Base-by-base conservation (phyloP, 169 alveolate genomes). In the Cyclospora cayetanensis region DNA sequence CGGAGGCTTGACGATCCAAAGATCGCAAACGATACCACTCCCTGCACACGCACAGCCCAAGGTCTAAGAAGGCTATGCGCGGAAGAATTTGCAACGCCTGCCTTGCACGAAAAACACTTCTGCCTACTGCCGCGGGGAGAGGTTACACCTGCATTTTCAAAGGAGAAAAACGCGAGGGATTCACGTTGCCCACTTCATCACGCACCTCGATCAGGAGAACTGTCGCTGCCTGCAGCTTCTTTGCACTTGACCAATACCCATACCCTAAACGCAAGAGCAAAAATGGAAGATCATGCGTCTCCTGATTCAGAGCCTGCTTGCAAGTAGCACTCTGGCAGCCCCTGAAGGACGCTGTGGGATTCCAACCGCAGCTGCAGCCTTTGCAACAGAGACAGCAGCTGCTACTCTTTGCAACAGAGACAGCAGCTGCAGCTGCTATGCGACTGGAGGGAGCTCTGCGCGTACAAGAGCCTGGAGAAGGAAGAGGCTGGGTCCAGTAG, bases 401-500 rank as follows among this genome's bases (percentile, higher is more conserved):
- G 35, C 72, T 60, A 29, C 70, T 55, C 35, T 55, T 55, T 60
- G 72, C 31, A 22, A 34, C 72, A 0, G 34, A 27, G 20, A 22
- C 60, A 15, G 74, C 74, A 1, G 74, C 74, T 63, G 74, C 74
- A 15, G 37, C 74, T 15, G 41, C 41, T 4, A n/a, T n/a, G n/a
- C n/a, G n/a, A n/a, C n/a, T n/a, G n/a, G n/a, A n/a, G n/a, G n/a
- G n/a, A n/a, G n/a, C n/a, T n/a, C 60, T 2, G 50, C 52, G 83
- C 84, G 39, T 43, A 85, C 91, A 66, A 34, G 91, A 85, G 84
- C 46, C 52, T 22, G 53, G 53, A 25, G 53, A 46, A 46, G 93
- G 93, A 12, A 90, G 85, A 1, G 93, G 93, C 65, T 90, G 93
- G 22, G 93, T 90, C 90, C 90, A 90, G 93, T 77, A 90, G 90